Conservation (phyloP, 2,329 filamentous ascomycete species). For the Hymenoscyphus repandus region DNA sequence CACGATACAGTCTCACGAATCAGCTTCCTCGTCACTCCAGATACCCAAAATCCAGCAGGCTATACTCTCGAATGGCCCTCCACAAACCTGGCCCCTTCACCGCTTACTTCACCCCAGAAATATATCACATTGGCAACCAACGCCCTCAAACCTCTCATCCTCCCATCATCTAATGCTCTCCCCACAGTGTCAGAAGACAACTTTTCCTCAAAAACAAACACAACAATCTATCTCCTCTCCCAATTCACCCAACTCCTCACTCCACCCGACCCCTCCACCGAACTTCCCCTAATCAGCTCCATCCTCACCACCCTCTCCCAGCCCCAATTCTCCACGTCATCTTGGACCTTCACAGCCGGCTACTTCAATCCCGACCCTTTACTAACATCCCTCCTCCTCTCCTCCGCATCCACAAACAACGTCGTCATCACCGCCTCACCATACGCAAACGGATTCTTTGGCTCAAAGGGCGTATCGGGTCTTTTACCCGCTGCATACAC, state of each 20-base stretch:
- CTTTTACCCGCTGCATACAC: slow-evolving; percentile 92
- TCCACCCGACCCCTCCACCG: slow-evolving; percentile 71
- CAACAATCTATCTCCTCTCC: slow-evolving; percentile 77
- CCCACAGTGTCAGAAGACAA: neutral
- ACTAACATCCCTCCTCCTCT: slow-evolving; percentile 73
- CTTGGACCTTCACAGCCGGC: slow-evolving; percentile 95
- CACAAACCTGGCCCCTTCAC: slow-evolving; percentile 69
- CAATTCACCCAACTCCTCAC: slow-evolving; percentile 82
- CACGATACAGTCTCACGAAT: slow-evolving; percentile 73
- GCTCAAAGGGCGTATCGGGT: slow-evolving; percentile 79
- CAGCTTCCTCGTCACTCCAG: slow-evolving; percentile 73
- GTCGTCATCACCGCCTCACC: slow-evolving; percentile 90
- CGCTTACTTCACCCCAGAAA: slow-evolving; percentile 60
- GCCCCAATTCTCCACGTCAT: slow-evolving; percentile 60
- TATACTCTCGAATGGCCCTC: slow-evolving; percentile 69
- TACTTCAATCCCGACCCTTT: slow-evolving; percentile 96
- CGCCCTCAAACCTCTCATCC: slow-evolving; percentile 61
- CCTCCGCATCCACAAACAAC: slow-evolving; percentile 63
- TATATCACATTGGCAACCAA: slow-evolving; percentile 68
- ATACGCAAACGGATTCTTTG: slow-evolving; percentile 92
- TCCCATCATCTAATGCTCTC: slow-evolving; percentile 27
- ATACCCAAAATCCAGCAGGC: slow-evolving; percentile 44
- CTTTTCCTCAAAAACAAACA: slow-evolving; percentile 39
- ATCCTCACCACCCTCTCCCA: slow-evolving; percentile 65
- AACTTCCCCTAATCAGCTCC: slow-evolving; percentile 73